Evolutionary conservation across 2,329 filamentous ascomycete species (phyloP).

Genomic region (Pseudogymnoascus sp.): DNA sequence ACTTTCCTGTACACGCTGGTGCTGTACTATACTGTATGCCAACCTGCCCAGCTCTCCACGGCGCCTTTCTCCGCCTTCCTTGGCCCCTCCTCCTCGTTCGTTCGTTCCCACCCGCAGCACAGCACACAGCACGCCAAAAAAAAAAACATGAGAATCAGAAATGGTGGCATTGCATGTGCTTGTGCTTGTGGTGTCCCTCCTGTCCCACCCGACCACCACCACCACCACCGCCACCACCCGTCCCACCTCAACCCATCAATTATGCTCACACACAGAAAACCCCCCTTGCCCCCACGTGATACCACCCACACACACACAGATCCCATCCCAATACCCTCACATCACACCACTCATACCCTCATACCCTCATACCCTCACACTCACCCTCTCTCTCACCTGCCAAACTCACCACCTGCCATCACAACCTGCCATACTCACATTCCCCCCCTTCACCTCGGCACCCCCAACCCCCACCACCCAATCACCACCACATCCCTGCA

Average conservation of each 20-base stretch:
- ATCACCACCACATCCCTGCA: not conserved
- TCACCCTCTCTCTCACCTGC: not conserved
- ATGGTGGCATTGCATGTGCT: not conserved
- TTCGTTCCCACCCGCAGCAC: not conserved
- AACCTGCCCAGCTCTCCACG: not conserved
- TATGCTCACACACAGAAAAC: not conserved
- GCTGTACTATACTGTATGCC: not conserved
- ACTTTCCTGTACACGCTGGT: not conserved
- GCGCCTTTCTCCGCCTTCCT: too few relatives aligned
- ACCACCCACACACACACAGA: not conserved
- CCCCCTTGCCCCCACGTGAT: not conserved
- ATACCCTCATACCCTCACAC: not conserved
- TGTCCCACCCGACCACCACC: not conserved
- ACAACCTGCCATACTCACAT: too few relatives aligned
- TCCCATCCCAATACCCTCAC: not conserved
- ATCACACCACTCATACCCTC: not conserved
- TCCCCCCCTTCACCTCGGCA: not conserved
- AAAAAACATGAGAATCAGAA: not conserved
- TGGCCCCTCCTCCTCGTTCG: too few relatives aligned
- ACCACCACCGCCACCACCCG: not conserved
- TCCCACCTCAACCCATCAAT: not conserved
- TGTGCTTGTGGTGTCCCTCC: not conserved
- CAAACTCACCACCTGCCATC: not conserved
- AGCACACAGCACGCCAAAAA: too few relatives aligned
- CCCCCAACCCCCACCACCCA: not conserved